These are phyloP conservation scores for Candida namnaoensis DNA, from an alignment of 805 yeast species.

Conservation along the genomic window DNA sequence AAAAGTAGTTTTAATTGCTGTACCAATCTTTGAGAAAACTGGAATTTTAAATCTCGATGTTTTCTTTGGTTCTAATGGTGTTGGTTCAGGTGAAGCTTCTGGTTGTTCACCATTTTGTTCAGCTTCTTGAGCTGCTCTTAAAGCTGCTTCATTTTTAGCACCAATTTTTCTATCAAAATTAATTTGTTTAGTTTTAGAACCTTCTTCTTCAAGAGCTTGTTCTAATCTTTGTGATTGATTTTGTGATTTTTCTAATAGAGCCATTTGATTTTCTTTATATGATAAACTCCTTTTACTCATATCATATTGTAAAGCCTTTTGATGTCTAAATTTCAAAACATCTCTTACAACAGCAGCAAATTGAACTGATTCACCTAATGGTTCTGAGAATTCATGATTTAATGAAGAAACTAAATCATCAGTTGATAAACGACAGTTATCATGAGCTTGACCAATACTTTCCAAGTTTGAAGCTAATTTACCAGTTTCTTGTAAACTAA, in stretches of 20 bases:
- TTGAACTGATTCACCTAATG: constrained; percentile 64
- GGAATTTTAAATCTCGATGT: constrained; percentile 41
- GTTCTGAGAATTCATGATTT: constrained; percentile 56
- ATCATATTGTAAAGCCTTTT: constrained; percentile 37
- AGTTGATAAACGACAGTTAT: constrained; percentile 50
- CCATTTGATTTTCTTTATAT: constrained; percentile 23
- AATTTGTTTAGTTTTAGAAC: constrained; percentile 18
- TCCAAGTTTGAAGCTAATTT: constrained; percentile 51
- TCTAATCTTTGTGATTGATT: constrained; percentile 34
- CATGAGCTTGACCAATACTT: constrained; percentile 79
- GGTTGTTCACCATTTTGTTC: not conserved
- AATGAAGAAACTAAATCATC: constrained; percentile 41
- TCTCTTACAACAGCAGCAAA: constrained; percentile 47
- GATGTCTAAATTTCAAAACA: constrained; percentile 44
- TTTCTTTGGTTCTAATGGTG: constrained; percentile 17
- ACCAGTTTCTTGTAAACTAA: constrained; percentile 36
- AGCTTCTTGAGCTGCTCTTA: constrained; percentile 1
- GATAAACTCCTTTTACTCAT: constrained; percentile 29
- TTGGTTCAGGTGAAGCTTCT: constrained; percentile 4
- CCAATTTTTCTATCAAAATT: constrained; percentile 17
- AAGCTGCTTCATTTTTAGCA: constrained; percentile 8
- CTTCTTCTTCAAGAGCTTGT: constrained; percentile 15
- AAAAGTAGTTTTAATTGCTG: constrained; percentile 48
- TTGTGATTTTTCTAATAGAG: constrained; percentile 31
- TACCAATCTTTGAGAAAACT: constrained; percentile 40